These are phyloP conservation scores for Byssothecium circinans DNA, from an alignment of 2,329 filamentous ascomycete genomes.

Conservation along the genomic window DNA sequence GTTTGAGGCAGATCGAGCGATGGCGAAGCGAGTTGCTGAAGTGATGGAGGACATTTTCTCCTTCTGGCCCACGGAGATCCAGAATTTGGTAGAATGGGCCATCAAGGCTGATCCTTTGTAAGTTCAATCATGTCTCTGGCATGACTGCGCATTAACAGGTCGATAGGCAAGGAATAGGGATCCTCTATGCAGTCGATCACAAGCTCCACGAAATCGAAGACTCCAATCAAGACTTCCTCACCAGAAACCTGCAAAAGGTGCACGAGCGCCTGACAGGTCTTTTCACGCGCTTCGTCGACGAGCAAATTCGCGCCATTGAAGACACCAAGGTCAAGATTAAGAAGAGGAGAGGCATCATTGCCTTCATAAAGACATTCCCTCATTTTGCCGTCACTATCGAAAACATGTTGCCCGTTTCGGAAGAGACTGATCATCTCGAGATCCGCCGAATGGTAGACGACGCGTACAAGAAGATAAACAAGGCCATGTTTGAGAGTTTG, in stretches of 20 bases:
- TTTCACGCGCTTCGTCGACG: constrained; percentile 88
- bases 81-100: constrained; percentile 81
- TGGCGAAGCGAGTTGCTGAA: constrained; percentile 81
- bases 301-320: constrained; percentile 93
- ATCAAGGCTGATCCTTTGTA: constrained; percentile 78
- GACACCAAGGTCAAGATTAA: constrained; percentile 99
- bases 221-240: constrained; percentile 89
- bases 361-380: constrained; percentile 92
- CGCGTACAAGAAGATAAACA: constrained; percentile 85
- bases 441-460: constrained; percentile 79
- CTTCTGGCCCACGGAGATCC: constrained; percentile 77
- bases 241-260: constrained; percentile 75
- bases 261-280: constrained; percentile 72
- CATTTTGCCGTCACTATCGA: constrained; percentile 81
- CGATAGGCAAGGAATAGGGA: constrained; percentile 81
- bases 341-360: constrained; percentile 95
- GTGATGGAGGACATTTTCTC: constrained; percentile 88
- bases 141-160: constrained; percentile 20
- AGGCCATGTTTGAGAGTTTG: constrained; percentile 94
- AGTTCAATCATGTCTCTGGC: constrained; percentile 43
- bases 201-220: constrained; percentile 79
- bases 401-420: constrained; percentile 67
- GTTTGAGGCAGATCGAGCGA: constrained; percentile 84
- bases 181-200: constrained; percentile 78
- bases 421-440: constrained; percentile 60